These are phyloP conservation scores for Pseudozyma pruni DNA, from an alignment of 1,284 basidiomycete species.

Conservation along the genomic window DNA sequence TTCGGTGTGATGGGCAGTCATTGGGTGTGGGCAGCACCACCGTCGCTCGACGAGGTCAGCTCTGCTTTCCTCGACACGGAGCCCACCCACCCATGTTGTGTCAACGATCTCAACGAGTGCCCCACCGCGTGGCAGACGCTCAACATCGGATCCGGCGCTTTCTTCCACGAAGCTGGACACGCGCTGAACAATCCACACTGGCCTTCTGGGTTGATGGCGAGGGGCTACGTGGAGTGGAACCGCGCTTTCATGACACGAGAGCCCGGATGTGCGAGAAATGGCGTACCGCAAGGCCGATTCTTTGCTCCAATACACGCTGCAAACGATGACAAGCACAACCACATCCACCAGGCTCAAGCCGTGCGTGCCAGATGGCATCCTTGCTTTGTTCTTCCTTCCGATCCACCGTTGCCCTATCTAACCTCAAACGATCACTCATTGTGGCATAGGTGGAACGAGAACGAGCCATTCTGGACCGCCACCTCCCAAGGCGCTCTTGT, in stretches of 20 bases:
- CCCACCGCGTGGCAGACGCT: slow-evolving; percentile 48
- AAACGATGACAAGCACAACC: slow-evolving; percentile 45
- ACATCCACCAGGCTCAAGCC: slow-evolving; percentile 50
- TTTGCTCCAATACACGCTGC: slow-evolving; percentile 29
- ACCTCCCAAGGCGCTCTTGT: slow-evolving; percentile 22
- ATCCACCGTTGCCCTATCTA: slow-evolving; percentile 35
- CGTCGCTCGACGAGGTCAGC: slow-evolving; percentile 28
- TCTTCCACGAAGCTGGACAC: slow-evolving; percentile 49
- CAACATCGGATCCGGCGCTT: slow-evolving; percentile 53
- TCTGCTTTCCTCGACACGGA: slow-evolving; percentile 38
- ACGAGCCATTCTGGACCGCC: slow-evolving; percentile 33
- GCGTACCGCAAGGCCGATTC: slow-evolving; percentile 5
- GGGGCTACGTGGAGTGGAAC: slow-evolving; percentile 54
- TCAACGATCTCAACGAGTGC: slow-evolving; percentile 50
- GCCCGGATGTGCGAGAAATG: slow-evolving; percentile 19
- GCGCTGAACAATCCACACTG: slow-evolving; percentile 50
- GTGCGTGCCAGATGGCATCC: slow-evolving; percentile 52
- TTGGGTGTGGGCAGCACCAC: slow-evolving; percentile 54
- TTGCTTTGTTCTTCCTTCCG: slow-evolving; percentile 34
- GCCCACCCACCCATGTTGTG: slow-evolving; percentile 40
- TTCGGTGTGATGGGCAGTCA: slow-evolving; percentile 54
- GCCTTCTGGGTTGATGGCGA: slow-evolving; percentile 46
- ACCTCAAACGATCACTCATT: slow-evolving; percentile 3
- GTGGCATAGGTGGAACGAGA: slow-evolving; percentile 33
- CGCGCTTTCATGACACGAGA: slow-evolving; percentile 58